Conservation (phyloP, 345 rosid species). For the Erucastrum elatum region DNA sequence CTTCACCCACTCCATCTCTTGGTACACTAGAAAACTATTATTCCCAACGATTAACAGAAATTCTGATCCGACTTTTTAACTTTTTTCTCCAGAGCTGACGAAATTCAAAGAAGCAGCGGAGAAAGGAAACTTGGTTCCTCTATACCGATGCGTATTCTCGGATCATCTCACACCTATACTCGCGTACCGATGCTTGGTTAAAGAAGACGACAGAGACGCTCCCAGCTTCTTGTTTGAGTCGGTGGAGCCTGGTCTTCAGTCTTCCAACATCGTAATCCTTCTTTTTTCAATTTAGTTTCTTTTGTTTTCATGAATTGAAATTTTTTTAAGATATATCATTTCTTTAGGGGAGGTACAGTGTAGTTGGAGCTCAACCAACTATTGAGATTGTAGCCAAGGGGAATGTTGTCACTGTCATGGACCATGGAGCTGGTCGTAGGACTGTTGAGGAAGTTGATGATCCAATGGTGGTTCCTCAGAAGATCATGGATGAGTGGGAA, state of each 20-base stretch:
- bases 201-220: constrained; percentile 94
- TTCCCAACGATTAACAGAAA: neutral
- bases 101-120: constrained; percentile 70
- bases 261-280: constrained; percentile 59
- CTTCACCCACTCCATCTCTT: constrained; percentile 45
- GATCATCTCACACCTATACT: constrained; percentile 93
- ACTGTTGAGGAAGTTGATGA: constrained; percentile 83
- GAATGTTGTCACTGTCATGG: constrained; percentile 78
- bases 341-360: constrained; percentile 78
- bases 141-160: constrained; percentile 69
- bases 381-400: constrained; percentile 85
- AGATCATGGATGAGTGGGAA: constrained; percentile 77
- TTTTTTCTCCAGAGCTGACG: constrained; percentile 22
- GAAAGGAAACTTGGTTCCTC: constrained; percentile 77
- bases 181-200: constrained; percentile 85
- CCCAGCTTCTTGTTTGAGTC: constrained; percentile 94
- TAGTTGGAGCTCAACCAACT: constrained; percentile 90
- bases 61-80: constrained; percentile 1
- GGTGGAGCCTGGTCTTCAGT: constrained; percentile 74
- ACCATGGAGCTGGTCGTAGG: constrained; percentile 61
- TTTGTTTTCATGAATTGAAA: neutral
- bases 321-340: neutral
- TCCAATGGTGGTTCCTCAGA: constrained; percentile 84
- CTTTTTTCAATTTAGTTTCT: neutral
- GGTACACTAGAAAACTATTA: constrained; percentile 40